Evolutionary conservation across 495 filamentous ascomycete genomes (phyloP), one percentile per base, ranked within the genome.

Genomic region (Chaetomidium leptoderma): DNA sequence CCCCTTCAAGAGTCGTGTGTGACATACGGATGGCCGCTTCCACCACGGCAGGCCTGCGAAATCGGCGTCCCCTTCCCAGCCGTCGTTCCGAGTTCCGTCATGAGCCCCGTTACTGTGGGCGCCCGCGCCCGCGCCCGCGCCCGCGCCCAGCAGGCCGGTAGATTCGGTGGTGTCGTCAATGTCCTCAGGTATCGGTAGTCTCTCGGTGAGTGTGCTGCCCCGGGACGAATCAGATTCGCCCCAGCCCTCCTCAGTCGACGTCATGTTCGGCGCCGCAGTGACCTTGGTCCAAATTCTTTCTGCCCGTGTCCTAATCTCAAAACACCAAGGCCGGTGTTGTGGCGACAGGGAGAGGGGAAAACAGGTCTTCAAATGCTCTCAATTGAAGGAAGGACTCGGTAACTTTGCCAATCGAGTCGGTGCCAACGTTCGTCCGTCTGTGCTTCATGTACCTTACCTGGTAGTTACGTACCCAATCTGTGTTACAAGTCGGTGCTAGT

Each of bases 1-100:
- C 6, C 29, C 23, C 21, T 6, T 26, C 24, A 10, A 9, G 43
- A 56, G 17, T 6, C 27, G 16, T 47, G 44, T 1, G n/a, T 17
- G 14, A 64, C 83, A 64, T 74, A 91, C 88, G 24, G 86, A 89
- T 19, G 89, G 90, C 62, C 60, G 83, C 62, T 77, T 83, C 80
- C 84, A 89, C 86, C 86, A 89, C 17, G 85, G 81, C 50, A 86
- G 62, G 3, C 77, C 80, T 39, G 78, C 75, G 57, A 87, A 89
- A 55, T 91, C 88, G 10, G 72, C 75, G 17, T 72, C 63, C 23
- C 80, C 66, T 36, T 57, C 65, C 74, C 74, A 78, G 49, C 53
- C 64, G 14, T 62, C 67, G 17, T 63, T 65, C 30, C 21, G 53
- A 17, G 27, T 17, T 14, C 42, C 55, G 7, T 46, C 54, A 43